These are phyloP conservation scores for Panellus pusillus DNA, from an alignment of 768 basidiomycete species.

Conservation along the genomic window DNA sequence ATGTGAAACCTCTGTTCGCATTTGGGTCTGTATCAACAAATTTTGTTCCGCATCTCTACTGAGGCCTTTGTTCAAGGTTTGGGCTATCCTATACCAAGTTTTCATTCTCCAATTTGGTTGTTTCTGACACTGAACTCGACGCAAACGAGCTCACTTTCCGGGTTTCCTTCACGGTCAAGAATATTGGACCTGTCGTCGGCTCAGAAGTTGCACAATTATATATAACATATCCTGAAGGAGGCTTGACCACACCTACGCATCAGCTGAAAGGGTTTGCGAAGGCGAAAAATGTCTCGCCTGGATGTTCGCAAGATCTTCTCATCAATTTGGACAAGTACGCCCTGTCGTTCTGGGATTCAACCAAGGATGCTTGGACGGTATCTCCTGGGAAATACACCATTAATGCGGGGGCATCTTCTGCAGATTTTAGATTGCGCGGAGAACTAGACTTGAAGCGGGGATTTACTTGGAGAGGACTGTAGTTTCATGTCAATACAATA, in stretches of 20 bases:
- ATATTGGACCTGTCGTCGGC: constrained; percentile 53
- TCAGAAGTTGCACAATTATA: constrained; percentile 72
- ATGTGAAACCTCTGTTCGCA: constrained; percentile 58
- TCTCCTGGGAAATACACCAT: constrained; percentile 51
- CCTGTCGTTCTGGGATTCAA: constrained; percentile 63
- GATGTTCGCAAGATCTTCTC: constrained; percentile 37
- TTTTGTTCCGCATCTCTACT: constrained; percentile 7
- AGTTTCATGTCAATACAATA: neutral
- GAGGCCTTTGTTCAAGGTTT: constrained; percentile 40
- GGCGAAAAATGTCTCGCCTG: constrained; percentile 49
- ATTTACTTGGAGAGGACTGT: constrained; percentile 55
- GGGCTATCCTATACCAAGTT: constrained; percentile 81
- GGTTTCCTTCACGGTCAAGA: constrained; percentile 52
- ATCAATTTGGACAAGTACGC: constrained; percentile 66
- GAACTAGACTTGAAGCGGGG: constrained; percentile 36
- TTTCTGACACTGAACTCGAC: constrained; percentile 31
- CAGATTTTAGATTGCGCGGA: constrained; percentile 29
- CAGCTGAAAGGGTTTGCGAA: constrained; percentile 71
- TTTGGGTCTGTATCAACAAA: constrained; percentile 51
- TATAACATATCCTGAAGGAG: constrained; percentile 49
- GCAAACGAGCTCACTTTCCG: constrained; percentile 33
- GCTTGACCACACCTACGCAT: constrained; percentile 53
- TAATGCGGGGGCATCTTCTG: constrained; percentile 45
- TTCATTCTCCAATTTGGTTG: constrained; percentile 44
- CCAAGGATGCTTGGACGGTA: constrained; percentile 46